Evolutionary conservation across 139 green algal genomes (phyloP).

Genomic region (Gonium pectorale): DNA sequence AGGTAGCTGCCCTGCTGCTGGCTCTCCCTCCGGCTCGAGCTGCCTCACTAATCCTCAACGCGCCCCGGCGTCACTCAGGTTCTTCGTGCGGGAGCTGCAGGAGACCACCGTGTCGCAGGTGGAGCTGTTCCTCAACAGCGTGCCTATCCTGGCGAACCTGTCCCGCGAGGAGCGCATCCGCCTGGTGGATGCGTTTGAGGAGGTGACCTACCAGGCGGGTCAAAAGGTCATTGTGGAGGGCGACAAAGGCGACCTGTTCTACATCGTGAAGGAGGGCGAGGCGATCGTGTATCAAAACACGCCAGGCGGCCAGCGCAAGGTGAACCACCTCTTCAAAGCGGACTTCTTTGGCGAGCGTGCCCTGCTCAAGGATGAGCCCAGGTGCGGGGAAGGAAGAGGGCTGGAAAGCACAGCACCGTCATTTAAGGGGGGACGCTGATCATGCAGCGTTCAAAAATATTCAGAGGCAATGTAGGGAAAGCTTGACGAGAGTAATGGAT

Average conservation of each 20-base stretch:
- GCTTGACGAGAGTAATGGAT: too few relatives aligned
- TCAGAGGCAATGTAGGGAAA: too few relatives aligned
- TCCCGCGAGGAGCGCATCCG: slow-evolving; percentile 84
- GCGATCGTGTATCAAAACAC: slow-evolving; percentile 86
- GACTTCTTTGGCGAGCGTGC: slow-evolving; percentile 95
- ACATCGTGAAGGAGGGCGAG: slow-evolving; percentile 96
- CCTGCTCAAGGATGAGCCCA: slow-evolving; percentile 82
- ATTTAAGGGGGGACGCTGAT: too few relatives aligned
- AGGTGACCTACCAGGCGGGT: slow-evolving; percentile 64
- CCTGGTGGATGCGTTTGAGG: slow-evolving; percentile 85
- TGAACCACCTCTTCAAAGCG: slow-evolving; percentile 93
- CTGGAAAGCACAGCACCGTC: too few relatives aligned
- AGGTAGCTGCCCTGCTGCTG: too few relatives aligned
- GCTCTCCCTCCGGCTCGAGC: too few relatives aligned
- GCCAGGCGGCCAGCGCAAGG: slow-evolving; percentile 68
- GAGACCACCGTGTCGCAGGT: slow-evolving; percentile 78
- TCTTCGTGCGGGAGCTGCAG: slow-evolving; percentile 79
- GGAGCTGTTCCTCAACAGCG: slow-evolving; percentile 94
- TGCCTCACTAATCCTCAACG: too few relatives aligned
- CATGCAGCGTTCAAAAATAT: too few relatives aligned
- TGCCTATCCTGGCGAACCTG: slow-evolving; percentile 85
- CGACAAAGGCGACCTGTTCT: slow-evolving; percentile 90
- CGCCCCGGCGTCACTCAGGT: too few relatives aligned
- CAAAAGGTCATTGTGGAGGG: slow-evolving; percentile 77
- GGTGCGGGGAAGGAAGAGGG: slow-evolving; percentile 59